Evolutionary conservation across 306 rosid genomes (phyloP).

Genomic region (Quercus agrifolia): DNA sequence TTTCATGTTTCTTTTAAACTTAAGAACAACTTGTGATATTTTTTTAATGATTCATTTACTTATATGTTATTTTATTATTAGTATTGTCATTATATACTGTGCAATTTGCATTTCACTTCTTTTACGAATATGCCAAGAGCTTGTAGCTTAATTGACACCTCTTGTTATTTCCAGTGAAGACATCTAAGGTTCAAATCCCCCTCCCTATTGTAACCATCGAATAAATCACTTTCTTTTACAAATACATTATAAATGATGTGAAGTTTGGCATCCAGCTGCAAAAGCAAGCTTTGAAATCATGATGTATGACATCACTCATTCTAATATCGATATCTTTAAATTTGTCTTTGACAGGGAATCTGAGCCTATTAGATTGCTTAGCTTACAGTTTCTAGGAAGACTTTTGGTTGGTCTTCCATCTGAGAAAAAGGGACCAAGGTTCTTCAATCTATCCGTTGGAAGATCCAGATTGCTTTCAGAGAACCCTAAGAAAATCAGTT

Average conservation of each 20-base stretch:
- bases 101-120: not conserved
- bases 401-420: conserved; percentile 88
- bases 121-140: too few species aligned
- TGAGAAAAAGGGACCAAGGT: conserved; percentile 90
- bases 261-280: conserved; percentile 4
- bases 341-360: conserved; percentile 51
- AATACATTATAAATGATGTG: not conserved
- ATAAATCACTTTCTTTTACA: not conserved
- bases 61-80: not conserved
- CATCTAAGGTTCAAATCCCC: too few species aligned
- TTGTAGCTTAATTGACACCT: too few species aligned
- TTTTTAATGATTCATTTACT: too few species aligned
- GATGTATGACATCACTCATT: conserved; percentile 7
- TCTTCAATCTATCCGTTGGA: conserved; percentile 76
- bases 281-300: conserved; percentile 3
- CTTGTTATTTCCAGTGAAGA: too few species aligned
- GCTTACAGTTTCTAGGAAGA: conserved; percentile 92
- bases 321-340: conserved; percentile 8
- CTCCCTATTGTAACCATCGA: too few species aligned
- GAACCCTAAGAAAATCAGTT: conserved; percentile 47
- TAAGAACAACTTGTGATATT: too few species aligned
- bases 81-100: not conserved
- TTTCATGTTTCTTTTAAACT: not conserved
- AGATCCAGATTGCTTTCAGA: conserved; percentile 65
- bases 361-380: conserved; percentile 88